Evolutionary conservation across 768 basidiomycete genomes (phyloP).

Genomic region (Amanita pseudoporphyria): DNA sequence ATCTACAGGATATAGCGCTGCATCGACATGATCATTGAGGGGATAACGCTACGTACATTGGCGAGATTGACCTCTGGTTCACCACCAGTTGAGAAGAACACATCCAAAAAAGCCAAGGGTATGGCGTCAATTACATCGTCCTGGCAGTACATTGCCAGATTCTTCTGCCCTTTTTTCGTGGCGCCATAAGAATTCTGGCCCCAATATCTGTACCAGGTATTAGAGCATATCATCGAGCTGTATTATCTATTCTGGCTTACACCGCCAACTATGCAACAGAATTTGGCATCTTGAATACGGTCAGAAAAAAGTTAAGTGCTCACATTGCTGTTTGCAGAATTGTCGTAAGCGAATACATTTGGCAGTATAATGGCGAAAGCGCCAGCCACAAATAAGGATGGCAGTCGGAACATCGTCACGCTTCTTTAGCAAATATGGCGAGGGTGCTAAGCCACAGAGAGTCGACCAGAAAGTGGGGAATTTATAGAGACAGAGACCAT

Average conservation of each 20-base stretch:
- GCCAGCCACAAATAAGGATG: not conserved
- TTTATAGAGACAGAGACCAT: too few species aligned
- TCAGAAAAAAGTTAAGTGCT: not conserved
- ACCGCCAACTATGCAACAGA: not conserved
- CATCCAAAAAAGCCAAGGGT: slow-evolving; percentile 52
- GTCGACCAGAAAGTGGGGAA: too few species aligned
- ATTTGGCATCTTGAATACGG: not conserved
- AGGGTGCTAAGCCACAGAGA: too few species aligned
- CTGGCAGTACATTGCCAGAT: slow-evolving; percentile 44
- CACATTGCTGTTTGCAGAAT: not conserved
- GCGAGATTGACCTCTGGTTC: slow-evolving; percentile 51
- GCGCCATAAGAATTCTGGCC: slow-evolving; percentile 56
- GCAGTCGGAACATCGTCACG: not conserved
- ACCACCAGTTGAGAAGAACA: slow-evolving; percentile 50
- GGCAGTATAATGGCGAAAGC: not conserved
- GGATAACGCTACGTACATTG: slow-evolving; percentile 23
- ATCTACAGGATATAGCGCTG: slow-evolving; percentile 26
- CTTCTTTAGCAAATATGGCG: too few species aligned
- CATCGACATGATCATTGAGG: not conserved
- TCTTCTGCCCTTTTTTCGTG: slow-evolving; percentile 40
- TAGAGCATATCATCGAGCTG: not conserved
- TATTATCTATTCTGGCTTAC: not conserved
- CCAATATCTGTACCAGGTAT: slow-evolving; percentile 28
- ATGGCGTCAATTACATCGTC: slow-evolving; percentile 49
- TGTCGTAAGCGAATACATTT: not conserved